Percentiles rank a stretch among this genome's conserved stretches.
Conservation (phyloP, 1,284 basidiomycete genomes). For the Marasmius sp. region DNA sequence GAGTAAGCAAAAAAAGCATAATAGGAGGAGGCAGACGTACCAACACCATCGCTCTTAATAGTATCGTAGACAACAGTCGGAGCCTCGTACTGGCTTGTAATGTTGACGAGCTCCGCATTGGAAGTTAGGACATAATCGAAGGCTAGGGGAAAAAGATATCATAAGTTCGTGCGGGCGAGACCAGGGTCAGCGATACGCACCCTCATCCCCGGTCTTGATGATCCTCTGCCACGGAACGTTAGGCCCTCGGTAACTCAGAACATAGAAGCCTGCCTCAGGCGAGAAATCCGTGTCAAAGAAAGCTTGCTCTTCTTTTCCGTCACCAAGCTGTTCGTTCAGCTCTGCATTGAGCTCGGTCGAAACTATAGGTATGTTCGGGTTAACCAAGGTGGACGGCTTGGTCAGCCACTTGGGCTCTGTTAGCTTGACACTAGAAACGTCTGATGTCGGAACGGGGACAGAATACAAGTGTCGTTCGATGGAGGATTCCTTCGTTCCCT, state of each 20-base stretch:
- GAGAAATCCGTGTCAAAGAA: conserved; percentile 78
- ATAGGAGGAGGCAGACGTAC: conserved; percentile 40
- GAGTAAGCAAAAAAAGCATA: conserved; percentile 17
- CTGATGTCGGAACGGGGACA: conserved; percentile 56
- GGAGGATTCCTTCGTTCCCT: conserved; percentile 81
- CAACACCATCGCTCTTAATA: conserved; percentile 77
- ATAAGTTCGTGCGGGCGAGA: neutral
- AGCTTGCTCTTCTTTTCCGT: conserved; percentile 25
- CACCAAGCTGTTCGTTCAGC: neutral
- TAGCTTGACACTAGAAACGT: conserved; percentile 14
- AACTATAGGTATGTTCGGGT: neutral
- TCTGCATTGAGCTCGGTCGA: neutral
- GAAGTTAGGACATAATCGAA: conserved; percentile 68
- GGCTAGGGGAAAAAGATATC: conserved; percentile 32
- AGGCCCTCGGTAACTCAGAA: conserved; percentile 81
- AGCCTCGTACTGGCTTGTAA: conserved; percentile 70
- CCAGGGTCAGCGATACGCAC: neutral
- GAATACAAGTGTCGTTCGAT: conserved; percentile 86
- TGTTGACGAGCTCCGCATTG: conserved; percentile 68
- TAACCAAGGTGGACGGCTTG: conserved; percentile 41
- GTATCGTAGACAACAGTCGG: conserved; percentile 72
- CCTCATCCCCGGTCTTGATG: conserved; percentile 56
- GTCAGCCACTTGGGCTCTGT: conserved; percentile 62
- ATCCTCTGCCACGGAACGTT: conserved; percentile 87
- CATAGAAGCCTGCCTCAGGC: conserved; percentile 82